Conservation (phyloP, 208 protist genomes). For the Crithidia brevicula region DNA sequence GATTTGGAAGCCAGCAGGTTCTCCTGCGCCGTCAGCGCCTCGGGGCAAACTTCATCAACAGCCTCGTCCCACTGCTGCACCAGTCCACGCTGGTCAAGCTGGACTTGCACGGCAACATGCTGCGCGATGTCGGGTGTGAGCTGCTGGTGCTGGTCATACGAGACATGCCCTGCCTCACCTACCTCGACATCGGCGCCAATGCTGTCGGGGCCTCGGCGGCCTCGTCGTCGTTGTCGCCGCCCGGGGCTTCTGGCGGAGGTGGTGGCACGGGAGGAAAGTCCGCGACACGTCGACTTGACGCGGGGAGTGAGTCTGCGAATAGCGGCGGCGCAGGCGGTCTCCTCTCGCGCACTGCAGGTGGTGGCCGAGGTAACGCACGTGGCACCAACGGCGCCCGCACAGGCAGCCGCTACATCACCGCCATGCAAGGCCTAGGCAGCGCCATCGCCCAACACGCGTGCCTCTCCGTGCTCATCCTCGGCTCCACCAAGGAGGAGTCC, state of each 20-base stretch:
- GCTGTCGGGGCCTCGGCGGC: slow-evolving; percentile 57
- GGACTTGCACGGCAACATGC: slow-evolving; percentile 83
- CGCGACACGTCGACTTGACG: too few species aligned
- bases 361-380: not conserved
- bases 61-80: slow-evolving; percentile 69
- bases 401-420: slow-evolving; percentile 37
- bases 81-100: slow-evolving; percentile 70
- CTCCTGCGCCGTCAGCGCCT: slow-evolving; percentile 73
- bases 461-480: slow-evolving; percentile 78
- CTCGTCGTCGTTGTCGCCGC: not conserved
- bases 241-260: not conserved
- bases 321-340: not conserved
- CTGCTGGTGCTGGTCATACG: slow-evolving; percentile 75
- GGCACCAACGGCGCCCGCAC: not conserved
- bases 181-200: slow-evolving; percentile 87
- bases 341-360: not conserved
- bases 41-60: slow-evolving; percentile 75
- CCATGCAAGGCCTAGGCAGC: slow-evolving; percentile 60
- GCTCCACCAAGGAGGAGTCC: slow-evolving; percentile 56
- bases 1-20: slow-evolving; percentile 68
- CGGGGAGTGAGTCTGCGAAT: too few species aligned
- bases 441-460: slow-evolving; percentile 72
- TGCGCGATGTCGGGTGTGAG: slow-evolving; percentile 87
- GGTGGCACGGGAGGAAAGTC: slow-evolving; percentile 5
- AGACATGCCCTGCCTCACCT: slow-evolving; percentile 64